Evolutionary conservation across 768 basidiomycete genomes (phyloP).

Genomic region (Trichaptum fuscoviolaceum): DNA sequence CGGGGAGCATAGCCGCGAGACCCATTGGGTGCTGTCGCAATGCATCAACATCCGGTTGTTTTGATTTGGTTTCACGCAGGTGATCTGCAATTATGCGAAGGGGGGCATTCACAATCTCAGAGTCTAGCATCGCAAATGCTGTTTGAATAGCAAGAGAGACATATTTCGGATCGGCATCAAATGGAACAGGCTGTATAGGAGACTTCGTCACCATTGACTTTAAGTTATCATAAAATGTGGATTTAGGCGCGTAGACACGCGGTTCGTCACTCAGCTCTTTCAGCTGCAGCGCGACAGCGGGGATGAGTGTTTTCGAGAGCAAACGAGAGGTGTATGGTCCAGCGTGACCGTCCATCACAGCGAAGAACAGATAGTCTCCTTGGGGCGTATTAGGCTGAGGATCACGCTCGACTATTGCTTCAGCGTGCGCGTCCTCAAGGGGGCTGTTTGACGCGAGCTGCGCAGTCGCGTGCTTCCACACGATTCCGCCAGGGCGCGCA

Average conservation of each 20-base stretch:
- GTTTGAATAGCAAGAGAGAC: slow-evolving; percentile 64
- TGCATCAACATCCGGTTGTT: slow-evolving; percentile 44
- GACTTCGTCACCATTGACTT: slow-evolving; percentile 35
- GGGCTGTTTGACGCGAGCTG: slow-evolving; percentile 82
- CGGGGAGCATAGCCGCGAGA: slow-evolving; percentile 70
- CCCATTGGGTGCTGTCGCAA: slow-evolving; percentile 68
- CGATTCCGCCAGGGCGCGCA: slow-evolving; percentile 46
- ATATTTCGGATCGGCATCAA: slow-evolving; percentile 42
- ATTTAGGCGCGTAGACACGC: slow-evolving; percentile 21
- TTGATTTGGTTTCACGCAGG: slow-evolving; percentile 43
- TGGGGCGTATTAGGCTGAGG: slow-evolving; percentile 50
- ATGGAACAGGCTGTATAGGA: slow-evolving; percentile 21
- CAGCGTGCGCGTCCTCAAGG: slow-evolving; percentile 83
- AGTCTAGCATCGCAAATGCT: slow-evolving; percentile 81
- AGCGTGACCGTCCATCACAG: slow-evolving; percentile 88
- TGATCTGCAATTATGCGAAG: slow-evolving; percentile 61
- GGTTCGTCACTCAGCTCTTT: slow-evolving; percentile 42
- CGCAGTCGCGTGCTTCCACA: slow-evolving; percentile 77
- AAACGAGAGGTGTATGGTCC: slow-evolving; percentile 81
- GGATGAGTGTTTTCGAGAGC: slow-evolving; percentile 79
- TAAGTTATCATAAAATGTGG: slow-evolving; percentile 28
- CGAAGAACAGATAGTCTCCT: slow-evolving; percentile 78
- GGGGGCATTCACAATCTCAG: slow-evolving; percentile 76
- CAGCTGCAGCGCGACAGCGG: slow-evolving; percentile 76
- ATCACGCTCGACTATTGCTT: slow-evolving; percentile 62